These are phyloP conservation scores for Pholiota molesta DNA, from an alignment of 768 basidiomycete genomes.

Conservation along the genomic window DNA sequence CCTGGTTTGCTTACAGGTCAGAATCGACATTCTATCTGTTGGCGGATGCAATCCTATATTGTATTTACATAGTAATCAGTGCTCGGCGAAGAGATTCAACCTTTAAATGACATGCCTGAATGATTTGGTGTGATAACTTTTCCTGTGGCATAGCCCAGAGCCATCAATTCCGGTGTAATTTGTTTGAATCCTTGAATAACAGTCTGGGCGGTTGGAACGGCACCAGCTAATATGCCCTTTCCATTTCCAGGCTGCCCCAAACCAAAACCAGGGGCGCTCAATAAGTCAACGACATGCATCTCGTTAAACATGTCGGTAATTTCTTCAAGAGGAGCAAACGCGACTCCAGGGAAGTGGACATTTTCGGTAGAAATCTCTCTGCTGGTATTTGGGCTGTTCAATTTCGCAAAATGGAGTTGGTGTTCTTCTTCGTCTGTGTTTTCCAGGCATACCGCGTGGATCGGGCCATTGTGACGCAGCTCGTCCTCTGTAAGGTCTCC, in stretches of 20 bases:
- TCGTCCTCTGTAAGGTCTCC: constrained; percentile 20
- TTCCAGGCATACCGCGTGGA: constrained; percentile 78
- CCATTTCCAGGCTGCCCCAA: constrained; percentile 75
- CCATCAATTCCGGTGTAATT: constrained; percentile 79
- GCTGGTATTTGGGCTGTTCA: constrained; percentile 25
- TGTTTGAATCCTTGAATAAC: constrained; percentile 68
- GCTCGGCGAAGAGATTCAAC: neutral
- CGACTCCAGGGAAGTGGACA: constrained; percentile 38
- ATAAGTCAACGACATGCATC: constrained; percentile 62
- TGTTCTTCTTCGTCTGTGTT: constrained; percentile 66
- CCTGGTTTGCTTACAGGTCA: constrained; percentile 64
- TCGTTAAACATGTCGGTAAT: constrained; percentile 56
- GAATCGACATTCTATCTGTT: constrained; percentile 72
- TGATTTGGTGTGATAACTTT: constrained; percentile 68
- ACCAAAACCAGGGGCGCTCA: constrained; percentile 66
- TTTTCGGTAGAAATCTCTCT: constrained; percentile 12
- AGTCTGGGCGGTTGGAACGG: constrained; percentile 75
- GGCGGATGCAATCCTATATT: constrained; percentile 66
- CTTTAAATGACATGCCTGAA: constrained; percentile 39
- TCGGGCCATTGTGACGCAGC: constrained; percentile 43
- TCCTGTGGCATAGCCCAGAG: constrained; percentile 77
- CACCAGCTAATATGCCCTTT: constrained; percentile 69
- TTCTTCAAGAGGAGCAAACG: constrained; percentile 52
- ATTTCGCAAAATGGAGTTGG: constrained; percentile 56
- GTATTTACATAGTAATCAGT: neutral